phyloP scores from a whole-genome alignment of 306 rosid species.

The Vicia sativa region DNA sequence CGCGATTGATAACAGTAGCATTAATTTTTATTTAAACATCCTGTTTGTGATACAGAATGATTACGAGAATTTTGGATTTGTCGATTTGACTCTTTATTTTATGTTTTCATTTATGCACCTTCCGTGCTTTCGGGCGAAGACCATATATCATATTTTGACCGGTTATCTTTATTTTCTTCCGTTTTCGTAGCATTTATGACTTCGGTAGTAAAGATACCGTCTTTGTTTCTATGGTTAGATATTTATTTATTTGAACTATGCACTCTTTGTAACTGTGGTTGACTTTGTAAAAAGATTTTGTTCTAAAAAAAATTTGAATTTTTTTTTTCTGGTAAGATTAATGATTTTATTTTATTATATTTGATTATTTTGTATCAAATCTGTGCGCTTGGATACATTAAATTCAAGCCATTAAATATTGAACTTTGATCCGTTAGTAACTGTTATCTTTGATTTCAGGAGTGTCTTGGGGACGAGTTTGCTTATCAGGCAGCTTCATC shows the following conservation, averaged over 20 bases:
- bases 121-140: not conserved
- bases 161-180: not conserved
- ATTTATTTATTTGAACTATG: not conserved
- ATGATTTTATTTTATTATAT: not conserved
- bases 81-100: not conserved
- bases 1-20: not conserved
- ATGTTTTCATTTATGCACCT: not conserved
- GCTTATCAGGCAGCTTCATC: slow-evolving; percentile 58
- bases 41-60: not conserved
- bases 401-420: not conserved
- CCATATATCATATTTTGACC: not conserved
- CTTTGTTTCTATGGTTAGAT: not conserved
- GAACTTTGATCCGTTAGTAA: not conserved
- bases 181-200: not conserved
- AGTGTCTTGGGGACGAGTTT: slow-evolving; percentile 59
- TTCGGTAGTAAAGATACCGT: not conserved
- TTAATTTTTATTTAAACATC: not conserved
- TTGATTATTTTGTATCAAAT: not conserved
- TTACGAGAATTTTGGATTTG: not conserved
- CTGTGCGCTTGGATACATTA: not conserved
- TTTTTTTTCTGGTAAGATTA: not conserved
- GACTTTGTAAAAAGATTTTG: not conserved
- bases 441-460: slow-evolving; percentile 47
- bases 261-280: no score
- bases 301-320: no score